Evolutionary conservation across 495 filamentous ascomycete genomes (phyloP), one percentile per base, ranked within the genome.

Genomic region (Evernia prunastri): DNA sequence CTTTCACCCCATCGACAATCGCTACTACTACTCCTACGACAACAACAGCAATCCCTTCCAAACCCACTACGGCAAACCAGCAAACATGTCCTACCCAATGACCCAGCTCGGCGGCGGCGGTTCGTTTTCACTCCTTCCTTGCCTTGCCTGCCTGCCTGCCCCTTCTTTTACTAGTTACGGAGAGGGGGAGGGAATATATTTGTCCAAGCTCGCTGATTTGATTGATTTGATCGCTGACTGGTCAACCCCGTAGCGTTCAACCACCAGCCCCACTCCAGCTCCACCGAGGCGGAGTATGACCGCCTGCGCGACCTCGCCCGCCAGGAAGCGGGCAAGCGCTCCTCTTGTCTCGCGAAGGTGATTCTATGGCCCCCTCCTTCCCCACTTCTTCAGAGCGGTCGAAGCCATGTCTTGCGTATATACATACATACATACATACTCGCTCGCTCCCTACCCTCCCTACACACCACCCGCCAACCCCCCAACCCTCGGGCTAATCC

Each of bases 231-330:
- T 40, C 18, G 23, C 33, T 66, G 35, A 66, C 37, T 35, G n/a
- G 3, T 59, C 43, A 47, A 54, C 53, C 47, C 39, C 18, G 5
- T 54, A 62, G 47, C 65, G 60, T 53, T 60, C 31, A n/a, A 17
- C 58, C 60, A 91, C 76, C 89, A 92, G 77, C 77, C 77, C 18
- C 79, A 84, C 61, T 85, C 80, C 74, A 70, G 72, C 65, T 80
- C 86, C 63, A 81, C 86, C 49, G 92, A 97, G 76, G 81, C 81
- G 63, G 92, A 97, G 77, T 98, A 97, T 77, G 91, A 97, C 69
- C 91, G 90, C 39, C 83, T 97, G 12, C 91, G 94, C 65, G 83
- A 84, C 63, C 86, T 95, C 29, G 94, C 93, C 15, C 84, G 87
- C 60, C 80, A 84, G 67, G 92, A 95, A 76, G 89, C 85, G 57